Conservation (phyloP, 139 green algal genomes). For the Chlorella sp. region DNA sequence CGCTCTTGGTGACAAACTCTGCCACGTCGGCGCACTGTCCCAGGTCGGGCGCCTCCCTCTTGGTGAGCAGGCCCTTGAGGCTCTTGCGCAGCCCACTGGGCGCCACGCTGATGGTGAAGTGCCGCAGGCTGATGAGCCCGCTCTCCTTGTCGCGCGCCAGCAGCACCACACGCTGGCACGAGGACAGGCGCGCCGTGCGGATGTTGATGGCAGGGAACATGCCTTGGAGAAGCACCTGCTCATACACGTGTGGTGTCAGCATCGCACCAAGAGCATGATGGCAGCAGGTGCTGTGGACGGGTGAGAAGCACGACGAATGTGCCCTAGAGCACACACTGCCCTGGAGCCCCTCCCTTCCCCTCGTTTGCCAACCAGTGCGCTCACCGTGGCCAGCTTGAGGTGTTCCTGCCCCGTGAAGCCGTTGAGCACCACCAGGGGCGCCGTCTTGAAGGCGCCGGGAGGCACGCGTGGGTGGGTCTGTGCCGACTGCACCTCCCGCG, state of each 20-base stretch:
- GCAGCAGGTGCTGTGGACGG: too few species aligned
- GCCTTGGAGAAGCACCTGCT: slow-evolving; percentile 71
- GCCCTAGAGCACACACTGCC: too few species aligned
- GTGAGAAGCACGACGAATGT: too few species aligned
- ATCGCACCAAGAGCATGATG: too few species aligned
- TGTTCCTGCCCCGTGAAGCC: slow-evolving; percentile 69
- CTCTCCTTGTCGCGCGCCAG: slow-evolving; percentile 32
- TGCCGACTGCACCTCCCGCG: slow-evolving; percentile 67
- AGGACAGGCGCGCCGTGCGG: slow-evolving; percentile 55
- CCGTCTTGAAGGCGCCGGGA: slow-evolving; percentile 51
- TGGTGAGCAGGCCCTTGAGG: slow-evolving; percentile 71
- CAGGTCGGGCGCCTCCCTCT: slow-evolving; percentile 66
- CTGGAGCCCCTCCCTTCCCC: too few species aligned
- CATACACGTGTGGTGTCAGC: too few species aligned
- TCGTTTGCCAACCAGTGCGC: too few species aligned
- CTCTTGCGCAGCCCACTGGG: slow-evolving; percentile 71
- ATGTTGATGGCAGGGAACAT: slow-evolving; percentile 97
- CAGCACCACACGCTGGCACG: slow-evolving; percentile 55
- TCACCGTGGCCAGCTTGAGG: slow-evolving; percentile 62
- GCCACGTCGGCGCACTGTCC: slow-evolving; percentile 69
- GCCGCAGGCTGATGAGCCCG: slow-evolving; percentile 68
- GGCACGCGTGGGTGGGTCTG: slow-evolving; percentile 60
- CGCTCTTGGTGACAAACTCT: slow-evolving; percentile 80
- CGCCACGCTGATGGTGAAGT: slow-evolving; percentile 78
- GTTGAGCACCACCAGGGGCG: slow-evolving; percentile 91